phyloP scores from a whole-genome alignment of 345 rosid species.

The Carallia brachiata region DNA sequence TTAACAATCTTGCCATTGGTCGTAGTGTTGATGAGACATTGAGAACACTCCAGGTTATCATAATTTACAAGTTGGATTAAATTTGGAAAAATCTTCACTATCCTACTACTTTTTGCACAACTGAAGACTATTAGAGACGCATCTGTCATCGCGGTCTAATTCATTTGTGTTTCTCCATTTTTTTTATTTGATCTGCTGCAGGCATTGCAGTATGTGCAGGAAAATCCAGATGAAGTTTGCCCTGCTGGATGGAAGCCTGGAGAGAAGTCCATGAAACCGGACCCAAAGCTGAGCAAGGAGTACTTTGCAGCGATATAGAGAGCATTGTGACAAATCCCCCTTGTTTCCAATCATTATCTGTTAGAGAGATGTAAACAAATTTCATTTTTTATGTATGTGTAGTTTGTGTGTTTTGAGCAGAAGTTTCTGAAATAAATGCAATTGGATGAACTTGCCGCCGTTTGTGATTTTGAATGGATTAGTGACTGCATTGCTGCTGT shows the following conservation, averaged over 20 bases:
- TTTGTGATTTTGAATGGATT: neutral
- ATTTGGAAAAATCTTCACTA: neutral
- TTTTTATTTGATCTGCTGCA: conserved; percentile 19
- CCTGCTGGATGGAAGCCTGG: conserved; percentile 99
- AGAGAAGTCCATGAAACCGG: conserved; percentile 96
- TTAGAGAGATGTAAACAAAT: conserved; percentile 14
- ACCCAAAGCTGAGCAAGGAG: conserved; percentile 93
- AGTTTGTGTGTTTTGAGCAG: neutral
- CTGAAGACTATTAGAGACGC: neutral
- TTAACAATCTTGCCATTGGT: conserved; percentile 94
- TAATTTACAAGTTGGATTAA: neutral
- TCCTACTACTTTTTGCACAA: neutral
- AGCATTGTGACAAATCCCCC: neutral
- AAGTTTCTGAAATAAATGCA: conserved; percentile 12
- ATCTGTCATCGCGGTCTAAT: neutral
- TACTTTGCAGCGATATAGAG: conserved; percentile 57
- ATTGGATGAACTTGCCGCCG: neutral
- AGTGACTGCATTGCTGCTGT: neutral
- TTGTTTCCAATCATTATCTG: conserved; percentile 9
- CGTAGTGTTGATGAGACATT: conserved; percentile 96
- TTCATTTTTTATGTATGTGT: conserved; percentile 13
- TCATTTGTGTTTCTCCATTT: neutral
- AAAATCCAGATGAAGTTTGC: conserved; percentile 97
- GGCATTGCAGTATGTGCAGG: conserved; percentile 96
- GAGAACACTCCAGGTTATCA: conserved; percentile 90